A percentile compares a stretch with the other conserved stretches of the same genome.
These are phyloP conservation scores for Tanozyma kutaoensis DNA, from an alignment of 805 yeast genomes.

Conservation along the genomic window DNA sequence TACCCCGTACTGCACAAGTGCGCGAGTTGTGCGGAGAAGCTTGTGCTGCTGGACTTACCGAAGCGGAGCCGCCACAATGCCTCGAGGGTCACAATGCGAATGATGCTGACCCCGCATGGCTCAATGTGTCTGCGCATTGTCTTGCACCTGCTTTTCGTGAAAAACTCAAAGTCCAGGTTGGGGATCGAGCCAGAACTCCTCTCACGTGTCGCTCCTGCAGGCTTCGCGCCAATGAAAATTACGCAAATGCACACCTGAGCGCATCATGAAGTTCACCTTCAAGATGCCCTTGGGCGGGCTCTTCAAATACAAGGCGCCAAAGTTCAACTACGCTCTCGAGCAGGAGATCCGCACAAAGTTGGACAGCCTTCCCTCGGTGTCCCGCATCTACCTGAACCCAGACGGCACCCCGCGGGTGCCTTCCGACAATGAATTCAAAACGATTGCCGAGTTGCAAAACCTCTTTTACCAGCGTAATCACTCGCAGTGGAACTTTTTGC, in stretches of 20 bases:
- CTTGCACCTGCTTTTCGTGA: too few relatives aligned
- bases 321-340: slow-evolving; percentile 37
- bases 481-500: slow-evolving; percentile 31
- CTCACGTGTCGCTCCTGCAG: too few relatives aligned
- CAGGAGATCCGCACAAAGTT: slow-evolving; percentile 49
- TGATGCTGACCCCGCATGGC: too few relatives aligned
- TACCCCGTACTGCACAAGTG: too few relatives aligned
- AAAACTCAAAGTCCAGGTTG: too few relatives aligned
- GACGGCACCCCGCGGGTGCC: slow-evolving; percentile 69
- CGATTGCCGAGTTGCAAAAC: slow-evolving; percentile 56
- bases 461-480: slow-evolving; percentile 46
- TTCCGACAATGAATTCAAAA: slow-evolving; percentile 55
- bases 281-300: slow-evolving; percentile 25
- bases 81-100: too few relatives aligned
- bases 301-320: slow-evolving; percentile 9
- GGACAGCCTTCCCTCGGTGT: slow-evolving; percentile 49
- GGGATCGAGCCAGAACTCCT: too few relatives aligned
- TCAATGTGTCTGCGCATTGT: too few relatives aligned
- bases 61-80: too few relatives aligned
- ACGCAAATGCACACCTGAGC: slow-evolving; percentile 2
- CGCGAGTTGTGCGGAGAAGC: too few relatives aligned
- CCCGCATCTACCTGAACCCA: slow-evolving; percentile 55
- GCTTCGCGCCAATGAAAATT: slow-evolving; percentile 5
- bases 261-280: slow-evolving; percentile 26
- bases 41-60: too few relatives aligned